Evolutionary conservation across 2,329 filamentous ascomycete species (phyloP).

Genomic region (Plectosphaerella plurivora): DNA sequence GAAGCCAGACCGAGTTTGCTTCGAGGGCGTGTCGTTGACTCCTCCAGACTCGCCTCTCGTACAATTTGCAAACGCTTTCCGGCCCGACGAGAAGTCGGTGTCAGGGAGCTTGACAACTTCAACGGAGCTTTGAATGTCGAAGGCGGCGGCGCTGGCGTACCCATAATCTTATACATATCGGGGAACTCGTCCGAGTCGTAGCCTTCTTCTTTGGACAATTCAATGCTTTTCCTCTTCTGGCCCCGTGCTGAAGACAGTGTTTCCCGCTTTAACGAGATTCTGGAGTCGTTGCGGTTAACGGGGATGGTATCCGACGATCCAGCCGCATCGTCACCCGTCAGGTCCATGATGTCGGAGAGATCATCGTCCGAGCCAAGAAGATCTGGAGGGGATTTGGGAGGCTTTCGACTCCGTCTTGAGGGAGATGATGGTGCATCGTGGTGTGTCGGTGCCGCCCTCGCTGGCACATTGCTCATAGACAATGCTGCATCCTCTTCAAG

Average conservation of each 20-base stretch:
- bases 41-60: conserved; percentile 15
- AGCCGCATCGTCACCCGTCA: conserved; percentile 28
- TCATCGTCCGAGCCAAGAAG: conserved; percentile 14
- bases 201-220: conserved; percentile 30
- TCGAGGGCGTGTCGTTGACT: conserved; percentile 16
- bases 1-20: conserved; percentile 10
- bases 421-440: background rate
- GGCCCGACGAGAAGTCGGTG: conserved; percentile 5
- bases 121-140: conserved; percentile 21
- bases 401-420: background rate
- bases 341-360: conserved; percentile 26
- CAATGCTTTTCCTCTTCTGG: conserved; percentile 50
- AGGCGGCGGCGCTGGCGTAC: conserved; percentile 25
- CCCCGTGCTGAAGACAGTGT: conserved; percentile 31
- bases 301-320: conserved; percentile 27
- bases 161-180: conserved; percentile 47
- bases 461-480: background rate
- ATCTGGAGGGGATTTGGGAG: conserved; percentile 7
- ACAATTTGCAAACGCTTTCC: conserved; percentile 8
- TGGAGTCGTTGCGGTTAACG: too few relatives aligned
- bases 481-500: conserved; percentile 9
- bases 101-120: conserved; percentile 7
- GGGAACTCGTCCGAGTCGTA: conserved; percentile 42
- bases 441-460: background rate
- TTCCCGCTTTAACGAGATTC: conserved; percentile 21